A percentile compares a stretch with the other conserved stretches of the same genome.
These are phyloP conservation scores for Platismatia glauca DNA, from an alignment of 495 filamentous ascomycete species.

Conservation along the genomic window DNA sequence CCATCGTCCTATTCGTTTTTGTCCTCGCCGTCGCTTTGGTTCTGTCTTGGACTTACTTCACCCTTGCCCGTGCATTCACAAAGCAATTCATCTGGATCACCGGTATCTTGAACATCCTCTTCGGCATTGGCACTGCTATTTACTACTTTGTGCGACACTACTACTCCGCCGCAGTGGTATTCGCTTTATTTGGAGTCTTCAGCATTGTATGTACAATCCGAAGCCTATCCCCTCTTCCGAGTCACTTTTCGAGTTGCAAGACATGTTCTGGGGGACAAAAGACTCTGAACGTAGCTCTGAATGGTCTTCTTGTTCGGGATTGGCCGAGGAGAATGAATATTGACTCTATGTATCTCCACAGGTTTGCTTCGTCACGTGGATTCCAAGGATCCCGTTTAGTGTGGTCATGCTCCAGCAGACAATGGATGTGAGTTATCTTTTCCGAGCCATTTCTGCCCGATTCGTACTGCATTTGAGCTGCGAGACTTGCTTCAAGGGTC, in stretches of 20 bases:
- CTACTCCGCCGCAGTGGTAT: slow-evolving; percentile 77
- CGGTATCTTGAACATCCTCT: slow-evolving; percentile 57
- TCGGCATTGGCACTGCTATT: slow-evolving; percentile 59
- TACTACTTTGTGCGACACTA: slow-evolving; percentile 59
- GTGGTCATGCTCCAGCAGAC: slow-evolving; percentile 80
- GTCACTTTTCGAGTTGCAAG: neutral
- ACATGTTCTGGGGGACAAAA: neutral
- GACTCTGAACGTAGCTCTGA: neutral
- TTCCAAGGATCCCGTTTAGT: slow-evolving; percentile 77
- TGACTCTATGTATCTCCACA: neutral
- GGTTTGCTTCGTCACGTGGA: slow-evolving; percentile 68
- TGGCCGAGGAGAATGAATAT: no score
- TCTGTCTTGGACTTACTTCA: slow-evolving; percentile 67
- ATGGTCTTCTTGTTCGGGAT: neutral
- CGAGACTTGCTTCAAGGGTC: no score
- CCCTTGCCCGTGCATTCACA: slow-evolving; percentile 68
- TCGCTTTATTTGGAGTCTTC: slow-evolving; percentile 71
- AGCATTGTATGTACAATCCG: slow-evolving; percentile 48
- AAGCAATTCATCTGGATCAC: slow-evolving; percentile 90
- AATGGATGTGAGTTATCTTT: no score
- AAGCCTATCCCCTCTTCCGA: neutral
- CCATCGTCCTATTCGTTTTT: slow-evolving; percentile 74
- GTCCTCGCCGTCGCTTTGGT: slow-evolving; percentile 61
- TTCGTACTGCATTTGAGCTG: no score
- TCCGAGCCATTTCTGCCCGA: no score